phyloP scores from a whole-genome alignment of 169 alveolate genomes.

The Eimeria sp. region DNA sequence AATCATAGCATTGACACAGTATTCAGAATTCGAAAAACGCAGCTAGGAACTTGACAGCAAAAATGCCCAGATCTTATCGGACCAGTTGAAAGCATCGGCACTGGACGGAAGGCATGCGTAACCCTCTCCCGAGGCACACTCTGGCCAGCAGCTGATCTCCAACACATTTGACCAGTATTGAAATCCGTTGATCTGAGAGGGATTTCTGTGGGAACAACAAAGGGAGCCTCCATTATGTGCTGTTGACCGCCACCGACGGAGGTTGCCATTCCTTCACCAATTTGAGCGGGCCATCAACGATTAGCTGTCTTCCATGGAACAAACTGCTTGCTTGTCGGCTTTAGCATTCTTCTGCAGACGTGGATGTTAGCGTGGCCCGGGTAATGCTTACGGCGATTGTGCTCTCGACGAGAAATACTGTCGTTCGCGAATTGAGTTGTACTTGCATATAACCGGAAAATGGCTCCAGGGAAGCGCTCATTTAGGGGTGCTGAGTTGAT shows the following conservation, averaged over 20 bases:
- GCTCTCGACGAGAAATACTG: not conserved
- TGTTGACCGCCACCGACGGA: not conserved
- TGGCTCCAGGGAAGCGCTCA: constrained; percentile 71
- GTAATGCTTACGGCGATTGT: not conserved
- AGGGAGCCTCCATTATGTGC: not conserved
- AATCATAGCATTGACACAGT: not conserved
- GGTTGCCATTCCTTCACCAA: not conserved
- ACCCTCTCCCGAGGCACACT: too few relatives aligned
- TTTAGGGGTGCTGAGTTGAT: constrained; percentile 72
- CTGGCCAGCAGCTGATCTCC: not conserved
- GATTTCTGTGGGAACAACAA: not conserved
- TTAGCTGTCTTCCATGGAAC: not conserved
- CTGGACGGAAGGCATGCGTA: not conserved
- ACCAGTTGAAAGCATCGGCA: not conserved
- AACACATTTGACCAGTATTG: not conserved
- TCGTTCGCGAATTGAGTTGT: not conserved
- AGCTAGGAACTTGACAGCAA: not conserved
- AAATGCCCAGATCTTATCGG: not conserved
- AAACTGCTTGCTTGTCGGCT: not conserved
- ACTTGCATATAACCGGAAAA: not conserved
- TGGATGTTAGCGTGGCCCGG: not conserved
- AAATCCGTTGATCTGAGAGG: not conserved
- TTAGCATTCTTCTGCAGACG: not conserved
- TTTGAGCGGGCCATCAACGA: not conserved
- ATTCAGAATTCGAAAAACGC: not conserved